These are phyloP conservation scores for Scleroderma bovista DNA, from an alignment of 768 basidiomycete species.

Conservation along the genomic window DNA sequence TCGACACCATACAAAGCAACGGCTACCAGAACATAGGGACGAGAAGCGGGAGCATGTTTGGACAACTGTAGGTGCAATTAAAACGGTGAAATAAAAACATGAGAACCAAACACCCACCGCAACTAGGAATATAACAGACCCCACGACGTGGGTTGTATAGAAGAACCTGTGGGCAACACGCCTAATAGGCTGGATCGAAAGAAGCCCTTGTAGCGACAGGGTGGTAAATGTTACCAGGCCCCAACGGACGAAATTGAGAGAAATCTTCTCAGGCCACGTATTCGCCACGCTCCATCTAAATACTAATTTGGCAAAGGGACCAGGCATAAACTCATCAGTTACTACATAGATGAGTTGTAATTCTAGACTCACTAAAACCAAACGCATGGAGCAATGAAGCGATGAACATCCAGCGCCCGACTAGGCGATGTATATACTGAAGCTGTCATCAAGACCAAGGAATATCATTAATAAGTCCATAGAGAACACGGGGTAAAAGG, in stretches of 20 bases:
- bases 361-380: slow-evolving; percentile 25
- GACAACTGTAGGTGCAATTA: too few relatives aligned
- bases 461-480: slow-evolving; percentile 42
- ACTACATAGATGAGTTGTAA: too few relatives aligned
- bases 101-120: slow-evolving; percentile 14
- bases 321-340: too few relatives aligned
- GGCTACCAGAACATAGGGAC: too few relatives aligned
- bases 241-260: slow-evolving; percentile 10
- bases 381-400: slow-evolving; percentile 31
- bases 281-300: not conserved
- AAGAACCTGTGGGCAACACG: slow-evolving; percentile 33
- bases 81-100: not conserved
- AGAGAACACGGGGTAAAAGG: not conserved
- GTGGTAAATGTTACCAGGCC: slow-evolving; percentile 24
- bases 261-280: not conserved
- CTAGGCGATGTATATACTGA: slow-evolving; percentile 43
- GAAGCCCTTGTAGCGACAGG: slow-evolving; percentile 26
- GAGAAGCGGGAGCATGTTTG: too few relatives aligned
- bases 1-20: slow-evolving; percentile 34
- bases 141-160: slow-evolving; percentile 31
- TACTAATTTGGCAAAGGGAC: not conserved
- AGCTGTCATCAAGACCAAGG: slow-evolving; percentile 20
- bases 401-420: slow-evolving; percentile 35
- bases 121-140: slow-evolving; percentile 30
- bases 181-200: slow-evolving; percentile 31